Evolutionary conservation across 352 stramenopile species (phyloP).

Genomic region (Phytophthora niederhauseri): DNA sequence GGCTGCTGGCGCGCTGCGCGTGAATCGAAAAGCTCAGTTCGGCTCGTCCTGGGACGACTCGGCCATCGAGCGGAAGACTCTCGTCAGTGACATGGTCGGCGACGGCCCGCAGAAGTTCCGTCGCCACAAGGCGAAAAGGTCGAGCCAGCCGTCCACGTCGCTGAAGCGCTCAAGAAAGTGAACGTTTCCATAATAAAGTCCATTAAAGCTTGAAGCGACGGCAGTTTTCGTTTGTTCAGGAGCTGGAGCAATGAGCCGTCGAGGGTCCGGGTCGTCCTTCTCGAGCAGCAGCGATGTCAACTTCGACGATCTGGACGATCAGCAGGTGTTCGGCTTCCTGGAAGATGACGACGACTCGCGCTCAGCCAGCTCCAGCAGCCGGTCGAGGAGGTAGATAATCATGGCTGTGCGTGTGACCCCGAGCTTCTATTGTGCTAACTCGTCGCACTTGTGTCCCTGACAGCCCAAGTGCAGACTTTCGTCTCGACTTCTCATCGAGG

Average conservation of each 20-base stretch:
- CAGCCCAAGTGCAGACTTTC: slow-evolving; percentile 49
- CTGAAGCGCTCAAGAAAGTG: slow-evolving; percentile 34
- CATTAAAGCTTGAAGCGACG: not conserved
- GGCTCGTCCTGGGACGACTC: slow-evolving; percentile 80
- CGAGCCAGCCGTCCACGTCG: slow-evolving; percentile 23
- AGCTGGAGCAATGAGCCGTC: slow-evolving; percentile 28
- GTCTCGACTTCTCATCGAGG: slow-evolving; percentile 58
- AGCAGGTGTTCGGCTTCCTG: slow-evolving; percentile 60
- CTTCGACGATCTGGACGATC: slow-evolving; percentile 67
- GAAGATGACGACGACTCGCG: slow-evolving; percentile 47
- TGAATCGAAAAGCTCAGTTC: slow-evolving; percentile 81
- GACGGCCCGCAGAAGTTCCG: slow-evolving; percentile 45
- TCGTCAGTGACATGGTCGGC: slow-evolving; percentile 67
- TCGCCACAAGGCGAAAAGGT: slow-evolving; percentile 40
- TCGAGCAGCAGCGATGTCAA: slow-evolving; percentile 64
- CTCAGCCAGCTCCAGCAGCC: slow-evolving; percentile 12
- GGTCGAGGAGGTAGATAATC: slow-evolving; percentile 31
- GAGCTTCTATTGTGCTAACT: not conserved
- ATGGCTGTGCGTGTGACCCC: not conserved
- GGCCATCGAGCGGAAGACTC: slow-evolving; percentile 79
- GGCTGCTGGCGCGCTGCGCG: slow-evolving; percentile 41
- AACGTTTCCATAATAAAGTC: slow-evolving; percentile 26
- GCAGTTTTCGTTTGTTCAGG: not conserved
- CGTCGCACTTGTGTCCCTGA: not conserved
- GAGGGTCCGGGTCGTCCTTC: slow-evolving; percentile 47